Evolutionary conservation across 2,329 filamentous ascomycete species (phyloP).

Genomic region (Cordyceps militaris): DNA sequence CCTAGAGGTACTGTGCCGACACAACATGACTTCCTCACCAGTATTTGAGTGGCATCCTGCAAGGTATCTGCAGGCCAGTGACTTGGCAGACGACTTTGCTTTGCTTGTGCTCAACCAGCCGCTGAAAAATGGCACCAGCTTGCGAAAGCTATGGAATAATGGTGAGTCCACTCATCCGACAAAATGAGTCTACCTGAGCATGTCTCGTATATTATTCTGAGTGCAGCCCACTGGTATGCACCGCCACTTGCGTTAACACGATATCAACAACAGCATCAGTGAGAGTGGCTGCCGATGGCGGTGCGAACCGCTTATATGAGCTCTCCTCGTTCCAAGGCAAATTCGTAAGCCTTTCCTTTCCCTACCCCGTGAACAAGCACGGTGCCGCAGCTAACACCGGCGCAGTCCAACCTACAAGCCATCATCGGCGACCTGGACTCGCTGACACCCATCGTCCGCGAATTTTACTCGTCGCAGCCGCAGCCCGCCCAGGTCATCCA

Average conservation of each 20-base stretch:
- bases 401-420: slow-evolving; percentile 53
- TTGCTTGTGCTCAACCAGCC: slow-evolving; percentile 48
- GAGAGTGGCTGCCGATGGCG: slow-evolving; percentile 82
- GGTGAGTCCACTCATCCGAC: slow-evolving; percentile 26
- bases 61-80: slow-evolving; percentile 29
- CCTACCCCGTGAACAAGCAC: background rate
- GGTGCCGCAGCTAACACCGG: background rate
- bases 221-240: slow-evolving; percentile 1
- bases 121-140: slow-evolving; percentile 36
- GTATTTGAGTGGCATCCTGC: slow-evolving; percentile 34
- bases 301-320: slow-evolving; percentile 67
- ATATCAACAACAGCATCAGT: slow-evolving; percentile 46
- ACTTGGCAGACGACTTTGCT: slow-evolving; percentile 31
- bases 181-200: background rate
- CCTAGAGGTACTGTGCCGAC: background rate
- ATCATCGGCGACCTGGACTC: slow-evolving; percentile 94
- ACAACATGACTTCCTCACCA: background rate
- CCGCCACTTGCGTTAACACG: slow-evolving; percentile 7
- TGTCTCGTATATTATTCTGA: too few species aligned
- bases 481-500: slow-evolving; percentile 53
- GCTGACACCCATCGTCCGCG: slow-evolving; percentile 51
- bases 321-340: slow-evolving; percentile 36
- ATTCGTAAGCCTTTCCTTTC: slow-evolving; percentile 29
- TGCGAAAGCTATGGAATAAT: slow-evolving; percentile 44
- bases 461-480: slow-evolving; percentile 56